Conservation (phyloP, 306 rosid species). For the Psophocarpus tetragonolobus region DNA sequence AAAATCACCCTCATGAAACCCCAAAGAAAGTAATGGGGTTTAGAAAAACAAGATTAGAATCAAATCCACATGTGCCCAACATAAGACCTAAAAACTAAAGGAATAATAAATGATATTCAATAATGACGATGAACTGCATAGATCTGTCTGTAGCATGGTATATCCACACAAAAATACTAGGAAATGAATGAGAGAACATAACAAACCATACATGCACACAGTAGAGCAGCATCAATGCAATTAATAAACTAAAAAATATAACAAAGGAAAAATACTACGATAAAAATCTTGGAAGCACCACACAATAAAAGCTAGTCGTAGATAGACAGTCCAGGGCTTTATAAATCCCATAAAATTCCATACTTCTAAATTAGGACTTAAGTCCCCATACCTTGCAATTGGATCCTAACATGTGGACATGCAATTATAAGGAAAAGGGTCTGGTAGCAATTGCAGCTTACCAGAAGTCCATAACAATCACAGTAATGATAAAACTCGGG, state of each 20-base stretch:
- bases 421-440: slow-evolving; percentile 8
- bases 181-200: neutral
- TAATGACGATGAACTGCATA: neutral
- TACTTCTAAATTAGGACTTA: neutral
- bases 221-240: slow-evolving; percentile 22
- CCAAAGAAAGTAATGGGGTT: neutral
- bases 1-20: slow-evolving; percentile 21
- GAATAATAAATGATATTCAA: neutral
- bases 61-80: neutral
- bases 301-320: neutral
- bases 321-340: neutral
- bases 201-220: neutral
- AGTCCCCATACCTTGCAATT: neutral
- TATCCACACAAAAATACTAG: neutral
- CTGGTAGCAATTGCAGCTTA: slow-evolving; percentile 41
- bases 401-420: neutral
- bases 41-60: neutral
- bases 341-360: neutral
- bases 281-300: neutral
- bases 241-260: neutral
- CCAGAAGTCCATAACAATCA: slow-evolving; percentile 90
- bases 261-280: neutral
- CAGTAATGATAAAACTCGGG: slow-evolving; percentile 93
- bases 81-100: neutral
- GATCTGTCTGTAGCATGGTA: neutral